Conservation (phyloP, 345 rosid species). For the Lumnitzera racemosa region DNA sequence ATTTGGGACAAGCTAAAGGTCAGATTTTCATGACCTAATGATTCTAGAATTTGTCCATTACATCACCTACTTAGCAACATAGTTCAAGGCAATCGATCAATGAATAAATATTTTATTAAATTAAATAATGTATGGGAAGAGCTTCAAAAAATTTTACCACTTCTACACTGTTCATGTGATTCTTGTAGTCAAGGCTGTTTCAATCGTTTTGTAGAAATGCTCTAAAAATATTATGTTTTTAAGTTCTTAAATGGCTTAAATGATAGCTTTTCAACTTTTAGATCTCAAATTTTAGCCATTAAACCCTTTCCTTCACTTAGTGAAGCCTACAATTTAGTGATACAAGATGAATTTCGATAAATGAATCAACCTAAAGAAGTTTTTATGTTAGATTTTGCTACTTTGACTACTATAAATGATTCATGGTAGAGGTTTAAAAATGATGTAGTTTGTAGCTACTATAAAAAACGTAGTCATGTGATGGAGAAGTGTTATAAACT, state of each 20-base stretch:
- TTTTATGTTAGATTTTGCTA: too few relatives aligned
- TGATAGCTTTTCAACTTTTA: not conserved
- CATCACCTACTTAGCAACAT: not conserved
- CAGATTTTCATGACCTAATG: not conserved
- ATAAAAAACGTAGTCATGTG: too few relatives aligned
- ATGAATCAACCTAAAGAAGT: not conserved
- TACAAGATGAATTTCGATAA: not conserved
- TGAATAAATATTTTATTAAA: too few relatives aligned
- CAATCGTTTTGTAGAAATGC: not conserved
- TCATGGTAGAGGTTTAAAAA: not conserved
- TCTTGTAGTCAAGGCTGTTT: too few relatives aligned
- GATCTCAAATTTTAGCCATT: not conserved
- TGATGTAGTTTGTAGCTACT: too few relatives aligned
- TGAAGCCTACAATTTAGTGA: not conserved
- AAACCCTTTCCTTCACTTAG: not conserved
- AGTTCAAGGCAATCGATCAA: too few relatives aligned
- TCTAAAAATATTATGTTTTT: not conserved
- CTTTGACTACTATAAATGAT: too few relatives aligned
- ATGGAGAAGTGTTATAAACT: too few relatives aligned
- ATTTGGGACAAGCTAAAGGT: not conserved
- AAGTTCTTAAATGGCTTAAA: slow-evolving; percentile 1
- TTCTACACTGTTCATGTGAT: too few relatives aligned
- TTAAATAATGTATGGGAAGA: too few relatives aligned
- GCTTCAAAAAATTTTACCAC: too few relatives aligned
- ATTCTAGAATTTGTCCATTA: not conserved